Evolutionary conservation across 2,329 filamentous ascomycete species (phyloP).

Genomic region (Furcasterigmium furcatum): DNA sequence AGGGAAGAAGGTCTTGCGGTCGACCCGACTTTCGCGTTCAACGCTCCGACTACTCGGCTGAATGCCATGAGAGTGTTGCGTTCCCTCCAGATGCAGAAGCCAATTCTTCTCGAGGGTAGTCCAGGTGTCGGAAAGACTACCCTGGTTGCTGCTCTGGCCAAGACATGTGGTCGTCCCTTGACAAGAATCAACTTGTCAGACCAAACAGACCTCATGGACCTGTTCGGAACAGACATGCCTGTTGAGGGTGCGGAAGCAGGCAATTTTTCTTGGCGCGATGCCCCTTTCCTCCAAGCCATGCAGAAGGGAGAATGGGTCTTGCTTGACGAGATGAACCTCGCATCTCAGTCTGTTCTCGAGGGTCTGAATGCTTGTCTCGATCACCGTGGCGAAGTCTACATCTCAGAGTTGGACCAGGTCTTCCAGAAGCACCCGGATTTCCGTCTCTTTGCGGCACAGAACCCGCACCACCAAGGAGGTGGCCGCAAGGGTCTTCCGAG

Average conservation of each 20-base stretch:
- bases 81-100: conserved; percentile 84
- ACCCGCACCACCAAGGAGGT: conserved; percentile 95
- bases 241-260: conserved; percentile 90
- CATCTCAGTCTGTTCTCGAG: conserved; percentile 93
- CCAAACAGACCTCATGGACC: conserved; percentile 94
- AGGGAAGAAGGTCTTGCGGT: conserved; percentile 44
- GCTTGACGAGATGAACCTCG: conserved; percentile 97
- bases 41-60: conserved; percentile 82
- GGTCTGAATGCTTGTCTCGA: conserved; percentile 95
- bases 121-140: conserved; percentile 99
- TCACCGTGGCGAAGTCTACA: conserved; percentile 91
- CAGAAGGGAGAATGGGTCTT: conserved; percentile 95
- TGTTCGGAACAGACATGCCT: conserved; percentile 95
- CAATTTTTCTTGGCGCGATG: conserved; percentile 92
- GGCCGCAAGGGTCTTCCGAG: conserved; percentile 91
- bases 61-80: conserved; percentile 91
- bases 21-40: conserved; percentile 69
- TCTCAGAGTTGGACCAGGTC: conserved; percentile 91
- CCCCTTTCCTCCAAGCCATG: conserved; percentile 94
- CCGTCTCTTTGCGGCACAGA: conserved; percentile 94
- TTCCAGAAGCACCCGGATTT: conserved; percentile 89
- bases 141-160: conserved; percentile 79
- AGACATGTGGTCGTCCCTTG: conserved; percentile 74
- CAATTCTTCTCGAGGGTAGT: conserved; percentile 90
- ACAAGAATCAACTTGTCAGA: conserved; percentile 97